Evolutionary conservation across 495 filamentous ascomycete species (phyloP).

Genomic region (Alectoria sarmentosa): DNA sequence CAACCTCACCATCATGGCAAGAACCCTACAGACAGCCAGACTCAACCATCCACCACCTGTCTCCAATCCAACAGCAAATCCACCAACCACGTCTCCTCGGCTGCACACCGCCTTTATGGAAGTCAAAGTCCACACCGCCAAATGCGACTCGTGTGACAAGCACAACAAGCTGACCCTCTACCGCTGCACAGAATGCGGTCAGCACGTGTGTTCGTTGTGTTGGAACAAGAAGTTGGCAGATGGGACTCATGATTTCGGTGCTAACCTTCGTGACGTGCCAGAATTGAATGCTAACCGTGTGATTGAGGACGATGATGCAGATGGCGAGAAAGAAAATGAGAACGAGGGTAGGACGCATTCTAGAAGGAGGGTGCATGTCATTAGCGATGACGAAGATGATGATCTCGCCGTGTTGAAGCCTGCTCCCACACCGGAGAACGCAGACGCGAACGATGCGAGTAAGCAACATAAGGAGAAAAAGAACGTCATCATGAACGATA

Average conservation of each 20-base stretch:
- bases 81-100: not conserved
- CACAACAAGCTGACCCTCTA: constrained; percentile 40
- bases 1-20: not conserved
- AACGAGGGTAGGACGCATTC: not conserved
- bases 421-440: not conserved
- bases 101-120: constrained; percentile 26
- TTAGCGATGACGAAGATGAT: constrained; percentile 2
- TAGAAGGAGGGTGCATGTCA: not conserved
- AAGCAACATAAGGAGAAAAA: not conserved
- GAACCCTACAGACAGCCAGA: not conserved
- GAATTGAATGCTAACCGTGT: not conserved
- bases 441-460: not conserved
- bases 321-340: not conserved
- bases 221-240: constrained; percentile 22
- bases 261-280: not conserved
- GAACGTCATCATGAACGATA: not conserved
- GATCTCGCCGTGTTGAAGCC: not conserved
- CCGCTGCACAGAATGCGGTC: constrained; percentile 39
- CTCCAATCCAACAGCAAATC: not conserved
- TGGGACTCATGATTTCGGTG: constrained; percentile 24
- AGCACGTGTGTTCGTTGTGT: constrained; percentile 41
- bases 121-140: constrained; percentile 41
- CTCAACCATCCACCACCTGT: not conserved
- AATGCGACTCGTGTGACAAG: constrained; percentile 43
- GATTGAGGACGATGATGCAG: not conserved